Conservation (phyloP, 148 eudicot genomes). For the Heliamphora exappendiculata region DNA sequence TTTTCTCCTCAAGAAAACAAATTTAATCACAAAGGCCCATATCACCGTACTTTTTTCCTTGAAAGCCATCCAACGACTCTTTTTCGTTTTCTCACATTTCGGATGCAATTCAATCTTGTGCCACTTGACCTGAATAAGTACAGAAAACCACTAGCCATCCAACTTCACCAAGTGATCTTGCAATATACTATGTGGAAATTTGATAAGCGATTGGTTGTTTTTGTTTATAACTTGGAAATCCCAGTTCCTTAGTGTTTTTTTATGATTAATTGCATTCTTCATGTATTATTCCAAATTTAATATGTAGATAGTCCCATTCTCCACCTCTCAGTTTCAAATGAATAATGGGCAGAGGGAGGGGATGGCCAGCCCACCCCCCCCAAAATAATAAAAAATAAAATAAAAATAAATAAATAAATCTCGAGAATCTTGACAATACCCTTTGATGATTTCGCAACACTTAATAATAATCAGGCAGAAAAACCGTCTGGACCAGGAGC, state of each 20-base stretch:
- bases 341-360: no score
- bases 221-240: neutral
- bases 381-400: no score
- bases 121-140: neutral
- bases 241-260: neutral
- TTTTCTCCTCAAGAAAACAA: neutral
- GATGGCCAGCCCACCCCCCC: no score
- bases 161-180: neutral
- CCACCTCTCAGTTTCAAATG: no score
- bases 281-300: neutral
- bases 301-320: neutral
- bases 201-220: neutral
- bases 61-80: neutral
- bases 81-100: neutral
- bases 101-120: neutral
- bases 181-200: neutral
- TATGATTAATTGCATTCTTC: neutral
- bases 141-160: neutral
- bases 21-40: neutral
- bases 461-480: no score
- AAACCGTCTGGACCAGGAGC: no score
- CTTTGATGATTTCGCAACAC: no score
- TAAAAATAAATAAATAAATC: no score
- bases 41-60: neutral
- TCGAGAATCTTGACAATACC: no score